Evolutionary conservation across 208 protist species (phyloP).

Genomic region (Vickermania spadyakhi): DNA sequence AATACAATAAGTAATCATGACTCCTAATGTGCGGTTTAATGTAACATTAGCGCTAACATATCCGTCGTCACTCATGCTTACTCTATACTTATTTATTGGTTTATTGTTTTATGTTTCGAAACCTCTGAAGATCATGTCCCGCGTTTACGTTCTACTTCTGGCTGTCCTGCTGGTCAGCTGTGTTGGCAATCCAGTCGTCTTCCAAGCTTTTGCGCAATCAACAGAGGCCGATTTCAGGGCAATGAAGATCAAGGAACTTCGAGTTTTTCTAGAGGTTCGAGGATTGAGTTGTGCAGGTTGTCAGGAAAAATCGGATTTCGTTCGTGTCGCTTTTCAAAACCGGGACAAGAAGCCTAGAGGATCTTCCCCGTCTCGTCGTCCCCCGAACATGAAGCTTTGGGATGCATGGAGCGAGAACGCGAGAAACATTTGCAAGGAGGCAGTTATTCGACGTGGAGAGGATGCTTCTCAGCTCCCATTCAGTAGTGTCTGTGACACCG

Average conservation of each 20-base stretch:
- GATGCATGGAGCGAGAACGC: slow-evolving; percentile 58
- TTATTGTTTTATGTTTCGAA: not conserved
- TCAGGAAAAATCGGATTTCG: slow-evolving; percentile 86
- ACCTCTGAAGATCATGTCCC: not conserved
- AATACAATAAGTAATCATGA: no score
- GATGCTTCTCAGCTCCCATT: slow-evolving; percentile 30
- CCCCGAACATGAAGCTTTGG: slow-evolving; percentile 70
- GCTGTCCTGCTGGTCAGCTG: not conserved
- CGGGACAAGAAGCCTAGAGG: slow-evolving; percentile 49
- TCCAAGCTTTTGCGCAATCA: not conserved
- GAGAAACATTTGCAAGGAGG: slow-evolving; percentile 33
- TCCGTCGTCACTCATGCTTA: no score
- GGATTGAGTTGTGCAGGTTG: slow-evolving; percentile 66
- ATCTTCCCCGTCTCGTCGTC: slow-evolving; percentile 34
- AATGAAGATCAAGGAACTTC: slow-evolving; percentile 87
- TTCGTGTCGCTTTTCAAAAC: slow-evolving; percentile 63
- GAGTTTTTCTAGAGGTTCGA: slow-evolving; percentile 63
- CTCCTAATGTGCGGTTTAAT: no score
- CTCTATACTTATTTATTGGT: not conserved
- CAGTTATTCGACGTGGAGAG: slow-evolving; percentile 26
- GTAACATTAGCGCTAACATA: no score
- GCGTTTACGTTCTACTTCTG: not conserved
- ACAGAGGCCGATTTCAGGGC: slow-evolving; percentile 68
- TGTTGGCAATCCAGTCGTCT: no score
- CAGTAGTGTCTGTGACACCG: slow-evolving; percentile 34